Conservation (phyloP, 192 early-diverging fungal species). For the Rhizophagus sp. region DNA sequence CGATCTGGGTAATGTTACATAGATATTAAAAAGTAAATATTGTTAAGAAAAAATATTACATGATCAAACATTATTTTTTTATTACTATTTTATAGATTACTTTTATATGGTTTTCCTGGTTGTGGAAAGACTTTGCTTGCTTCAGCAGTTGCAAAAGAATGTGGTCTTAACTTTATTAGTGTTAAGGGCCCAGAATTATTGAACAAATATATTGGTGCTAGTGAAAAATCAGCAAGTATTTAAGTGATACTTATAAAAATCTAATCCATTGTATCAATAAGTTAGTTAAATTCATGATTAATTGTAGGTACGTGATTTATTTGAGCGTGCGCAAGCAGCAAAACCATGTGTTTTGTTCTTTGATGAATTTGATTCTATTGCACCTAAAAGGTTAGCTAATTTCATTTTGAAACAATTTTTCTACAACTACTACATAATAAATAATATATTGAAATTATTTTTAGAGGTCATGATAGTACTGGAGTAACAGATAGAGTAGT, state of each 20-base stretch:
- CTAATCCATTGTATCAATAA: not conserved
- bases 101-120: slow-evolving; percentile 97
- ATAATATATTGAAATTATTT: not conserved
- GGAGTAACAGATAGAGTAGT: slow-evolving; percentile 99
- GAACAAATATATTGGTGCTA: slow-evolving; percentile 99
- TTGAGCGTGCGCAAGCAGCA: slow-evolving; percentile 90
- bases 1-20: slow-evolving; percentile 71
- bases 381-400: slow-evolving; percentile 70
- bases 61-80: not conserved
- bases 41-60: slow-evolving; percentile 4
- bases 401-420: not conserved
- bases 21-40: not conserved
- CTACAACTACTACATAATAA: not conserved
- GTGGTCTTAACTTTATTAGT: slow-evolving; percentile 94
- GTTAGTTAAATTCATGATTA: not conserved
- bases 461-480: slow-evolving; percentile 94
- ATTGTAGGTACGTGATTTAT: slow-evolving; percentile 78
- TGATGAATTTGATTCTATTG: slow-evolving; percentile 98
- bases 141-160: slow-evolving; percentile 94
- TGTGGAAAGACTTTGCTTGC: slow-evolving; percentile 98
- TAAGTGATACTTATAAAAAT: not conserved
- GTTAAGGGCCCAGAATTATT: slow-evolving; percentile 97
- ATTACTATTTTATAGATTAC: slow-evolving; percentile 50
- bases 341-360: slow-evolving; percentile 97
- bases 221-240: slow-evolving; percentile 81